phyloP scores from a whole-genome alignment of 2,329 filamentous ascomycete species.

The Paraphaeosphaeria sporulosa region DNA sequence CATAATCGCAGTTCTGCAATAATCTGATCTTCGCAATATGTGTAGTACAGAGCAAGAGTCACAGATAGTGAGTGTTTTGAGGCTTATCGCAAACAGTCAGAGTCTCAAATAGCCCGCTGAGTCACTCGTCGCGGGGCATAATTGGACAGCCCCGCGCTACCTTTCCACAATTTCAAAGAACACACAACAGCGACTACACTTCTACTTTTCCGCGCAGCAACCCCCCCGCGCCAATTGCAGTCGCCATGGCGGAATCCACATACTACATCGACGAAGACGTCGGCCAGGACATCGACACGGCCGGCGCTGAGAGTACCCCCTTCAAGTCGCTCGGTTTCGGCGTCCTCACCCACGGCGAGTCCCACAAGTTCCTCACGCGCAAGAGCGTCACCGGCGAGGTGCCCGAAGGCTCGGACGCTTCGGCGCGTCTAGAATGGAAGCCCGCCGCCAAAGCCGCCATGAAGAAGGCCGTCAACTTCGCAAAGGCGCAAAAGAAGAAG shows the following conservation, averaged over 20 bases:
- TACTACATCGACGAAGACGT: slow-evolving; percentile 84
- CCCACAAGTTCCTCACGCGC: slow-evolving; percentile 71
- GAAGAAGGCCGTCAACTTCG: slow-evolving; percentile 82
- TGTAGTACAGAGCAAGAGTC: neutral
- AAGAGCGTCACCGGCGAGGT: slow-evolving; percentile 56
- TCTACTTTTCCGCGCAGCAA: neutral
- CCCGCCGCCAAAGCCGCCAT: slow-evolving; percentile 81
- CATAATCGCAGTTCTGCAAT: neutral
- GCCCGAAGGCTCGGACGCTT: slow-evolving; percentile 62
- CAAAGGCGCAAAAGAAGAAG: slow-evolving; percentile 84
- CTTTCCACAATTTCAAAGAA: slow-evolving; percentile 32
- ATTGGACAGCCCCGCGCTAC: slow-evolving; percentile 22
- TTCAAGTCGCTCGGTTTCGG: slow-evolving; percentile 84
- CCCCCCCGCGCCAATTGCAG: slow-evolving; percentile 33
- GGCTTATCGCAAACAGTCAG: too few species aligned
- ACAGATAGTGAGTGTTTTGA: too few species aligned
- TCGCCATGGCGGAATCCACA: slow-evolving; percentile 50
- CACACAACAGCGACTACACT: slow-evolving; percentile 22
- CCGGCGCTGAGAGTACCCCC: slow-evolving; percentile 74
- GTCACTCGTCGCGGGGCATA: slow-evolving; percentile 34
- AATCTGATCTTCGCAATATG: neutral
- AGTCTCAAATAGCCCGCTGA: neutral
- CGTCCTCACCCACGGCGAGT: slow-evolving; percentile 73
- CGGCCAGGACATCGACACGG: slow-evolving; percentile 74
- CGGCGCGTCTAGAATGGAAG: slow-evolving; percentile 76